Conservation (phyloP, 106 monocot species). For the Iris macrosiphon region DNA sequence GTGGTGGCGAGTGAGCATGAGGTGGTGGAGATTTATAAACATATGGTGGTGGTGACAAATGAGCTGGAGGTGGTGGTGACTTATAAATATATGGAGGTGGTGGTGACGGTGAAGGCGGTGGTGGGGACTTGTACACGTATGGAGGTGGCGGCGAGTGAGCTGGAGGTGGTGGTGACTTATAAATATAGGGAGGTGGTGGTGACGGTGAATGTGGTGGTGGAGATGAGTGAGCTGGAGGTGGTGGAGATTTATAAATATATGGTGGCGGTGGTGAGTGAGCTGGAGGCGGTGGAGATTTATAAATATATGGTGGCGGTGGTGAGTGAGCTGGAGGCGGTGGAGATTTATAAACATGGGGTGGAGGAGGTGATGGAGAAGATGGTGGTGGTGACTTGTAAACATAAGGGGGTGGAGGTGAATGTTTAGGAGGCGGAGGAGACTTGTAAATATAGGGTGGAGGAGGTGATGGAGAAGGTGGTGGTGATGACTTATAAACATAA, state of each 20-base stretch:
- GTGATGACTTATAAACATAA: neutral
- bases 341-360: neutral
- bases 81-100: neutral
- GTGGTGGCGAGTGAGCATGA: neutral
- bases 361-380: neutral
- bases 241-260: neutral
- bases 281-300: neutral
- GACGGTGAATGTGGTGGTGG: neutral
- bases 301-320: neutral
- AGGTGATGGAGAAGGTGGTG: neutral
- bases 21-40: neutral
- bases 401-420: neutral
- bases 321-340: neutral
- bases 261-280: neutral
- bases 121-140: neutral
- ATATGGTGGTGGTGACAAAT: neutral
- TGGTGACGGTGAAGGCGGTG: neutral
- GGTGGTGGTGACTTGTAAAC: constrained; percentile 1
- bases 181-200: neutral
- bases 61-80: neutral
- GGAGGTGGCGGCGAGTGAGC: neutral
- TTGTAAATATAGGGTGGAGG: neutral
- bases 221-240: neutral
- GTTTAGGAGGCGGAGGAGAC: neutral
- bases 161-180: neutral